phyloP scores from a whole-genome alignment of 2,329 filamentous ascomycete genomes.

The Fusarium buxicola region DNA sequence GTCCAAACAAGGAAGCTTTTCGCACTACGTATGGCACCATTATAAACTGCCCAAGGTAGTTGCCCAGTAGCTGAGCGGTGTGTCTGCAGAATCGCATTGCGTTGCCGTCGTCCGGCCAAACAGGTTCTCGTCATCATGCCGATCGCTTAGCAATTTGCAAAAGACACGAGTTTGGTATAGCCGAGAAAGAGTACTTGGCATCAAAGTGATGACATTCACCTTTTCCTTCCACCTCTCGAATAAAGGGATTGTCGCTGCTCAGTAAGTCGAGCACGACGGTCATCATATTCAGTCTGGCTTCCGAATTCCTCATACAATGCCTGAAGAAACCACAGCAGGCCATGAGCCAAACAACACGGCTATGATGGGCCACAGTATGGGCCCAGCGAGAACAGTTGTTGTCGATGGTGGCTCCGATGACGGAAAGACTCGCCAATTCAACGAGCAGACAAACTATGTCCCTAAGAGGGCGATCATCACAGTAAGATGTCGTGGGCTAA shows the following conservation, averaged over 20 bases:
- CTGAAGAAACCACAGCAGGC: not conserved
- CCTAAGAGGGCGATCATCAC: slow-evolving; percentile 62
- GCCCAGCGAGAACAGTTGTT: slow-evolving; percentile 9
- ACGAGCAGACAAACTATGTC: slow-evolving; percentile 68
- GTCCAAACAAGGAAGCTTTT: not conserved
- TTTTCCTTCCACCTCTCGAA: not conserved
- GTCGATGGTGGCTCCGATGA: slow-evolving; percentile 30
- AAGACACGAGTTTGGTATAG: not conserved
- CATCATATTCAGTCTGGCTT: not conserved
- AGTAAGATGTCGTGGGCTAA: slow-evolving; percentile 45
- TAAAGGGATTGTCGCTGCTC: slow-evolving; percentile 12
- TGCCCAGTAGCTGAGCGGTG: slow-evolving; percentile 11
- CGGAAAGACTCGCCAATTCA: slow-evolving; percentile 54
- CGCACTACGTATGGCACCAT: not conserved
- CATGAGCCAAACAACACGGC: not conserved
- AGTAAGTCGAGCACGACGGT: not conserved
- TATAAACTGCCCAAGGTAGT: slow-evolving; percentile 3
- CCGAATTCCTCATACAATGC: not conserved
- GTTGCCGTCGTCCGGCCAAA: slow-evolving; percentile 7
- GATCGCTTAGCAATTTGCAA: slow-evolving; percentile 10
- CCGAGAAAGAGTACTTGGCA: not conserved
- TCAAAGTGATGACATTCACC: not conserved
- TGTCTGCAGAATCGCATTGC: not conserved
- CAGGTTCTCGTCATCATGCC: slow-evolving; percentile 21
- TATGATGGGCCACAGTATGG: slow-evolving; percentile 16